These are phyloP conservation scores for Geoglossum cookeanum DNA, from an alignment of 2,329 filamentous ascomycete species.

Conservation along the genomic window DNA sequence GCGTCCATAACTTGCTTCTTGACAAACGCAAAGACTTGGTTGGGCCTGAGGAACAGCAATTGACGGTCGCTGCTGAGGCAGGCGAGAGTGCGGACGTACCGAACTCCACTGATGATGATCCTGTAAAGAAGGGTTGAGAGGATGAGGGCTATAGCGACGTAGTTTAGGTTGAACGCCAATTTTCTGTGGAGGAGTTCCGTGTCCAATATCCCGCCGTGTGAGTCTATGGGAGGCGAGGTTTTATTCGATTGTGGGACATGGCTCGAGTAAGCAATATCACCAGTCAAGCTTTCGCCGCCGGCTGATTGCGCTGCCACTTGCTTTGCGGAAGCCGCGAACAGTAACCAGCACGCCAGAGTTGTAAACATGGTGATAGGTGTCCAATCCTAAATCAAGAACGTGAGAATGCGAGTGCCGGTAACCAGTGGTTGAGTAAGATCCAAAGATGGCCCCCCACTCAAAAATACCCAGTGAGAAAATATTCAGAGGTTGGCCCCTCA, in stretches of 20 bases:
- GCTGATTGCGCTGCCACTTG: background rate
- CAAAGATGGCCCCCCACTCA: too few species aligned
- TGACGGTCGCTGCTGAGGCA: constrained; percentile 1
- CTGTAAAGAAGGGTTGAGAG: background rate
- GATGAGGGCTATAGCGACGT: background rate
- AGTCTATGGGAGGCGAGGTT: background rate
- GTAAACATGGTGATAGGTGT: background rate
- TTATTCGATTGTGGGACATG: background rate
- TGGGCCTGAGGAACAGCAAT: constrained; percentile 1
- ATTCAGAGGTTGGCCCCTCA: too few species aligned
- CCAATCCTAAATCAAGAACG: too few species aligned
- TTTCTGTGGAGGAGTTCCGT: background rate
- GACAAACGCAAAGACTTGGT: constrained; percentile 15
- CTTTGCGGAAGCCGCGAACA: background rate
- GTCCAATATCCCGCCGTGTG: background rate
- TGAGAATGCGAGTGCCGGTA: too few species aligned
- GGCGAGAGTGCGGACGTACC: constrained; percentile 3
- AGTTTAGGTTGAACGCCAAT: background rate
- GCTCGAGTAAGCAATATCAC: background rate
- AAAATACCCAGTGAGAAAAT: too few species aligned
- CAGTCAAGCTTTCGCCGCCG: background rate
- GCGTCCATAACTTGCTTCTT: constrained; percentile 46
- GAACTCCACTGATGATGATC: background rate
- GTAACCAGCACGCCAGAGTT: background rate
- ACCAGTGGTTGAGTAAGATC: too few species aligned